phyloP scores from a whole-genome alignment of 768 basidiomycete species.

The Hypsizygus marmoreus region DNA sequence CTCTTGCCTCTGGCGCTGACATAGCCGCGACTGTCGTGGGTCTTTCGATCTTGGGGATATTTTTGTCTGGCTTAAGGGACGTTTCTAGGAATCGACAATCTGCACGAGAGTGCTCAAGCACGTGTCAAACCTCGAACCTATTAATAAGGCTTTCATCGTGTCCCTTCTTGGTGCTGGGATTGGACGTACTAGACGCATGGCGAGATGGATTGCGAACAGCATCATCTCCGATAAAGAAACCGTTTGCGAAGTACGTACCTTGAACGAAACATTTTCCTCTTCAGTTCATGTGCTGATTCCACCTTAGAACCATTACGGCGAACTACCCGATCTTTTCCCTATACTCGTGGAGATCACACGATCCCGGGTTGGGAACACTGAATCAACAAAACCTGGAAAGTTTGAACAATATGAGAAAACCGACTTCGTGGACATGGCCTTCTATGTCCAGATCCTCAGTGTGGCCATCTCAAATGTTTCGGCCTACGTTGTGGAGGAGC shows the following conservation, averaged over 20 bases:
- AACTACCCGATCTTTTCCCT: constrained; percentile 52
- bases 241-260: constrained; percentile 25
- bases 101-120: constrained; percentile 47
- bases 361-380: constrained; percentile 23
- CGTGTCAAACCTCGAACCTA: constrained; percentile 39
- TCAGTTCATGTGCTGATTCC: constrained; percentile 10
- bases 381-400: constrained; percentile 36
- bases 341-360: constrained; percentile 52
- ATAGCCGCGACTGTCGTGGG: constrained; percentile 30
- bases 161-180: constrained; percentile 54
- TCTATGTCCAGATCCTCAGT: constrained; percentile 57
- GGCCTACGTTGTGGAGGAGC: constrained; percentile 56
- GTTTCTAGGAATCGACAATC: constrained; percentile 48
- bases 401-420: constrained; percentile 58
- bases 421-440: constrained; percentile 62
- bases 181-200: constrained; percentile 52
- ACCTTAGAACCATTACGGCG: constrained; percentile 41
- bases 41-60: not conserved
- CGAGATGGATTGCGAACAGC: constrained; percentile 56
- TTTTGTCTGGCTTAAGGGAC: not conserved
- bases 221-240: constrained; percentile 37
- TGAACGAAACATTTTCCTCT: not conserved
- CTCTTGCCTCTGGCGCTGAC: constrained; percentile 33
- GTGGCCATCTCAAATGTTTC: constrained; percentile 60
- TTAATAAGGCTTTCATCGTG: constrained; percentile 53